phyloP scores from a whole-genome alignment of 1,284 basidiomycete genomes.

The Melanopsichium pennsylvanicum region DNA sequence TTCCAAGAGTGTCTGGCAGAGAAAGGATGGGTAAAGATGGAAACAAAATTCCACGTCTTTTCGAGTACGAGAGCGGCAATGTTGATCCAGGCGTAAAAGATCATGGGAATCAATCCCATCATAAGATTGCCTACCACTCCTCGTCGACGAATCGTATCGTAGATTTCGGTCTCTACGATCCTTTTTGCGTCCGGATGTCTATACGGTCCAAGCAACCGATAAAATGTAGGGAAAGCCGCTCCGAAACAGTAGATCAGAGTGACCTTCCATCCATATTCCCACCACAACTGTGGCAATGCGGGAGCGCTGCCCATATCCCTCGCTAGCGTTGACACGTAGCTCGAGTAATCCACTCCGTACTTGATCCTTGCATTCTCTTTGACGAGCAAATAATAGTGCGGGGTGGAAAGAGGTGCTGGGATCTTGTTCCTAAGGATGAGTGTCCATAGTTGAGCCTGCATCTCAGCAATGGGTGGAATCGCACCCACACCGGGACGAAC shows the following conservation, averaged over 20 bases:
- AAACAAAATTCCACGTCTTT: conserved; percentile 8
- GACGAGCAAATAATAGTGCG: conserved; percentile 73
- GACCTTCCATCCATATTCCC: conserved; percentile 71
- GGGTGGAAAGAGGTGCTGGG: conserved; percentile 68
- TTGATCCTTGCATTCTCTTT: conserved; percentile 72
- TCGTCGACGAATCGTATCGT: conserved; percentile 73
- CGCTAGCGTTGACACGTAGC: conserved; percentile 73
- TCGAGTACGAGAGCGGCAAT: conserved; percentile 63
- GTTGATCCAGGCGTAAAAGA: conserved; percentile 68
- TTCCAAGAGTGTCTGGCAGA: not conserved
- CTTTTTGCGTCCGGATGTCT: conserved; percentile 54
- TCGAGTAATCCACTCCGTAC: conserved; percentile 72
- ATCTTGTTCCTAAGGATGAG: conserved; percentile 69
- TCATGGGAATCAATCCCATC: conserved; percentile 69
- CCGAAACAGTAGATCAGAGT: conserved; percentile 73
- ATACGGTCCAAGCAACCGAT: conserved; percentile 73
- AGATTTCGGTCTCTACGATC: conserved; percentile 73
- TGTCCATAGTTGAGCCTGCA: conserved; percentile 74
- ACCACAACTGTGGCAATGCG: conserved; percentile 69
- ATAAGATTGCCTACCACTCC: conserved; percentile 73
- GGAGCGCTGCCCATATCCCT: conserved; percentile 74
- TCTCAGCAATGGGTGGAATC: conserved; percentile 75
- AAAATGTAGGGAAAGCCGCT: conserved; percentile 74
- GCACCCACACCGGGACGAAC: conserved; percentile 73
- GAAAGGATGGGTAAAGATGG: conserved; percentile 6